A percentile compares a stretch with the other conserved stretches of the same genome.
These are phyloP conservation scores for Acanthamoeba rhysodes DNA, from an alignment of 208 protist species.

Conservation along the genomic window DNA sequence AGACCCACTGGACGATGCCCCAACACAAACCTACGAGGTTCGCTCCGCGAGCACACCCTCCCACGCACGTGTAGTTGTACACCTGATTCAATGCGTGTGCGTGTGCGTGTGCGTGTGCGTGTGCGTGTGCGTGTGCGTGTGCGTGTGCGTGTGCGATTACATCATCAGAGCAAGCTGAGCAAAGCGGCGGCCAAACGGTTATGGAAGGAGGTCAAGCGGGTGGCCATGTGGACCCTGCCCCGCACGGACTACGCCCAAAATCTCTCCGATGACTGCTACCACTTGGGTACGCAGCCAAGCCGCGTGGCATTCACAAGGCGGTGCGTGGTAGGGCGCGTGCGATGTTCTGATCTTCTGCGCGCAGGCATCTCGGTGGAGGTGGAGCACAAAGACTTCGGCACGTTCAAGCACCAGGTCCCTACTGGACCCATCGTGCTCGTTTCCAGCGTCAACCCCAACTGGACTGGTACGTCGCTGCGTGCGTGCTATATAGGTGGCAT, in stretches of 20 bases:
- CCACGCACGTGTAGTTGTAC: background rate
- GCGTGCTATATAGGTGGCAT: background rate
- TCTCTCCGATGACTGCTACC: constrained; percentile 59
- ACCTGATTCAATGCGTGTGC: too few relatives aligned
- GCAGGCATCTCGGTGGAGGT: constrained; percentile 48
- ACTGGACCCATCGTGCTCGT: constrained; percentile 2
- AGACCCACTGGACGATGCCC: constrained; percentile 6
- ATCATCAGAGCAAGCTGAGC: constrained; percentile 27
- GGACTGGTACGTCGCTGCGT: background rate
- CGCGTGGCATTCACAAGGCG: too few relatives aligned
- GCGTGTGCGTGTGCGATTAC: background rate
- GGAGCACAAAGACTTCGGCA: constrained; percentile 46
- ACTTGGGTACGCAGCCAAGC: background rate
- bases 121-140: too few relatives aligned
- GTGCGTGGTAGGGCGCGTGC: background rate
- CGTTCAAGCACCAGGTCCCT: constrained; percentile 41
- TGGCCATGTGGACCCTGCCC: constrained; percentile 23
- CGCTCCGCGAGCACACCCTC: background rate
- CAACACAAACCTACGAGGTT: background rate
- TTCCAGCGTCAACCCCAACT: background rate
- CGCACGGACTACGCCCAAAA: constrained; percentile 20
- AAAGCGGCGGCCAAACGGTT: constrained; percentile 2
- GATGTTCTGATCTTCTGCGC: background rate
- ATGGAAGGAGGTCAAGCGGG: constrained; percentile 40
- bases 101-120: too few relatives aligned